These are phyloP conservation scores for Botrytis deweyae DNA, from an alignment of 2,329 filamentous ascomycete species.

Conservation along the genomic window DNA sequence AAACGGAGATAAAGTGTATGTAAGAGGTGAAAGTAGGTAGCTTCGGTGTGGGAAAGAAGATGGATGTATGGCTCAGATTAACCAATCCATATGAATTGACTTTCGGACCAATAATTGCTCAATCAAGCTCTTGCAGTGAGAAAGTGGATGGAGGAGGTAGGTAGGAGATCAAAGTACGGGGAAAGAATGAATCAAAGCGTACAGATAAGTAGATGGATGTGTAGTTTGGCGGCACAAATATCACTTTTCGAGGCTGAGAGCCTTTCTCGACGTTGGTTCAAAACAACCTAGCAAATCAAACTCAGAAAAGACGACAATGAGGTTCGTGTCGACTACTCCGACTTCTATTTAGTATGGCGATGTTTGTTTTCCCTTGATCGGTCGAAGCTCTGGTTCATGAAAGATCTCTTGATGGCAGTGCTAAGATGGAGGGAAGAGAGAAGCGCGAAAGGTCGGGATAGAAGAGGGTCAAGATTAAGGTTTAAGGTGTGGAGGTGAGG, in stretches of 20 bases:
- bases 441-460: not conserved
- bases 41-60: conserved; percentile 7
- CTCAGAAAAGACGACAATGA: not conserved
- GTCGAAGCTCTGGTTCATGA: not conserved
- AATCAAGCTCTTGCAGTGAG: not conserved
- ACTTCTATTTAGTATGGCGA: not conserved
- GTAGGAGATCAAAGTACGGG: not conserved
- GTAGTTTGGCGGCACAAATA: not conserved
- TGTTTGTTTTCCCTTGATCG: not conserved
- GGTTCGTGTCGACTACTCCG: not conserved
- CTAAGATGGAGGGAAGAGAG: not conserved
- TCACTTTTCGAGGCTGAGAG: conserved; percentile 1
- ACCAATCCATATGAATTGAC: conserved; percentile 1
- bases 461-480: conserved; percentile 2
- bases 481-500: not conserved
- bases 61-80: not conserved
- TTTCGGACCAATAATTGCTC: conserved; percentile 6
- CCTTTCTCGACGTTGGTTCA: not conserved
- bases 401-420: not conserved
- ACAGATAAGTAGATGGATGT: not conserved
- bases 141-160: not conserved
- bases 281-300: not conserved
- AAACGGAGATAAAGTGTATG: conserved; percentile 1
- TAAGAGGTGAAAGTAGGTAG: conserved; percentile 8
- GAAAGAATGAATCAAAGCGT: not conserved